Conservation (phyloP, 495 filamentous ascomycete species). For the Rostrohypoxylon terebratum region DNA sequence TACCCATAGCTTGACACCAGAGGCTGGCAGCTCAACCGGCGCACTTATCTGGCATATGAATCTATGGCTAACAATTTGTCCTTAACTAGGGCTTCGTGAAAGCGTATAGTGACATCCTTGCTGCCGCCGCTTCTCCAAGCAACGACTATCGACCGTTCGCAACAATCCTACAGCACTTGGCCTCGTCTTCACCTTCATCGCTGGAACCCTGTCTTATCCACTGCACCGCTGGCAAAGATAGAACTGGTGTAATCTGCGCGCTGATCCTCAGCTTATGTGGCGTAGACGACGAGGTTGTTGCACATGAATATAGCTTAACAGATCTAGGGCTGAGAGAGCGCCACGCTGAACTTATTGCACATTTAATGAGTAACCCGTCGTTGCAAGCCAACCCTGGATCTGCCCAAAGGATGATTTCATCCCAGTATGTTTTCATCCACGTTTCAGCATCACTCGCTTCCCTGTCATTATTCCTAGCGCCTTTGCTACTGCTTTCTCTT, state of each 20-base stretch:
- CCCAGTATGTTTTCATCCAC: constrained; percentile 55
- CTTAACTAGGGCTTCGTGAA: constrained; percentile 60
- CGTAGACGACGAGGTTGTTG: constrained; percentile 65
- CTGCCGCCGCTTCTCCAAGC: constrained; percentile 48
- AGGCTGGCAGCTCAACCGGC: constrained; percentile 29
- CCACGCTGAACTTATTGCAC: constrained; percentile 57
- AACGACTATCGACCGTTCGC: constrained; percentile 54
- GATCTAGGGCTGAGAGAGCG: constrained; percentile 62
- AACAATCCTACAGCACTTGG: constrained; percentile 58
- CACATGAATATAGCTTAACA: constrained; percentile 72
- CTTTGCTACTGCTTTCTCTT: background rate
- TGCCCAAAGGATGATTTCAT: constrained; percentile 64
- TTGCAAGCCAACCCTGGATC: constrained; percentile 57
- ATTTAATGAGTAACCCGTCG: constrained; percentile 56
- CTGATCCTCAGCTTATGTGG: constrained; percentile 69
- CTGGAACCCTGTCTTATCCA: constrained; percentile 46
- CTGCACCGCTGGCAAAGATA: constrained; percentile 73
- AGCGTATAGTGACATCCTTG: constrained; percentile 66
- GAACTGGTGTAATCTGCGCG: constrained; percentile 72
- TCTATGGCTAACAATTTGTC: constrained; percentile 6
- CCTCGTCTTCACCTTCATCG: constrained; percentile 43
- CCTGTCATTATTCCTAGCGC: background rate
- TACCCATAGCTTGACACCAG: constrained; percentile 1
- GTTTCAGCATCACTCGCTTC: constrained; percentile 17
- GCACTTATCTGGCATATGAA: constrained; percentile 26